phyloP scores from a whole-genome alignment of 2,329 filamentous ascomycete genomes.

The Metarhizium sp. region DNA sequence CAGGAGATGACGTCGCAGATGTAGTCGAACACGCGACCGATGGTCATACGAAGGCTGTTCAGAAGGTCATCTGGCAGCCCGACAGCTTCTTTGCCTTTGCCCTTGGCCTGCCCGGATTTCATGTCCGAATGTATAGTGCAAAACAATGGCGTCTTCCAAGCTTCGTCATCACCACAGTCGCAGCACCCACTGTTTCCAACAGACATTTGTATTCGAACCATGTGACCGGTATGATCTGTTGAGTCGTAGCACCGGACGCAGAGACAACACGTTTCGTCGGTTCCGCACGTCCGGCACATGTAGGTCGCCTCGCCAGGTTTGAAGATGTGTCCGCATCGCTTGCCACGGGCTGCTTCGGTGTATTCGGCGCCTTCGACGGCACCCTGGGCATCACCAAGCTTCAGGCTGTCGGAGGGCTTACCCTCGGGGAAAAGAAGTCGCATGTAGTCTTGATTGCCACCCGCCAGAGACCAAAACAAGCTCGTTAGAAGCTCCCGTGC shows the following conservation, averaged over 20 bases:
- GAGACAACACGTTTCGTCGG: slow-evolving; percentile 90
- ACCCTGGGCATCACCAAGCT: slow-evolving; percentile 78
- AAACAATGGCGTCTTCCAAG: slow-evolving; percentile 78
- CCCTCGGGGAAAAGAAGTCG: slow-evolving; percentile 75
- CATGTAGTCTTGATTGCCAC: slow-evolving; percentile 64
- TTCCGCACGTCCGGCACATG: slow-evolving; percentile 84
- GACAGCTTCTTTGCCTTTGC: slow-evolving; percentile 50
- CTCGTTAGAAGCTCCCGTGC: slow-evolving; percentile 62
- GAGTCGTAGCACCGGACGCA: slow-evolving; percentile 92
- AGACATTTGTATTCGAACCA: slow-evolving; percentile 80
- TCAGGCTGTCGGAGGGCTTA: slow-evolving; percentile 55
- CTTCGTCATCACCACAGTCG: slow-evolving; percentile 92
- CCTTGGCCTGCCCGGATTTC: slow-evolving; percentile 40
- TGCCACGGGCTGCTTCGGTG: slow-evolving; percentile 80
- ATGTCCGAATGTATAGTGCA: slow-evolving; percentile 83
- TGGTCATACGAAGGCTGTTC: slow-evolving; percentile 72
- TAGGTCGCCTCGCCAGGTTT: slow-evolving; percentile 90
- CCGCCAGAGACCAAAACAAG: slow-evolving; percentile 82
- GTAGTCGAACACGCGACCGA: slow-evolving; percentile 81
- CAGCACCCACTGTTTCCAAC: slow-evolving; percentile 92
- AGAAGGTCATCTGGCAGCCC: slow-evolving; percentile 66
- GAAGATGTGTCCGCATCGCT: slow-evolving; percentile 96
- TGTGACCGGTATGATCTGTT: slow-evolving; percentile 88
- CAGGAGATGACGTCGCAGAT: slow-evolving; percentile 97
- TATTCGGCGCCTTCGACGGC: slow-evolving; percentile 94